Percentiles rank a stretch among this genome's conserved stretches.
These are phyloP conservation scores for Rhodotorula babjevae DNA, from an alignment of 768 basidiomycete species.

Conservation along the genomic window DNA sequence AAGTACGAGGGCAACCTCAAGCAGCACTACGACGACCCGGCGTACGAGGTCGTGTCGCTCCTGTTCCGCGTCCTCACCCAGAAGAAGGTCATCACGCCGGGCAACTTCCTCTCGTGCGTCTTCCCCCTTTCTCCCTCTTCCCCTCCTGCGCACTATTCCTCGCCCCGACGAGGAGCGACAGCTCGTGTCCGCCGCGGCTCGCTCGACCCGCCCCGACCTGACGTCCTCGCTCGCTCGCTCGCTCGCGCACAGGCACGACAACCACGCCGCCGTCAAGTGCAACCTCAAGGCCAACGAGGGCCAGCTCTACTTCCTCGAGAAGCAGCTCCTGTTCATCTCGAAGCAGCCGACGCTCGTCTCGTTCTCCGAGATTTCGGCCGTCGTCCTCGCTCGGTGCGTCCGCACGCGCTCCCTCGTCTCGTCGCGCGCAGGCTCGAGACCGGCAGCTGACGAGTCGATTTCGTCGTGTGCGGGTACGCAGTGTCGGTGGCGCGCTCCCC, in stretches of 20 bases:
- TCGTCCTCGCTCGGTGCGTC: slow-evolving; percentile 72
- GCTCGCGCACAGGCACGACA: slow-evolving; percentile 61
- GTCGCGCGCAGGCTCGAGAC: no score
- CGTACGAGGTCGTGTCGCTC: slow-evolving; percentile 88
- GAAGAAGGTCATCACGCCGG: slow-evolving; percentile 85
- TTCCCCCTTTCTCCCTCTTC: slow-evolving; percentile 1
- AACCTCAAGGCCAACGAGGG: slow-evolving; percentile 95
- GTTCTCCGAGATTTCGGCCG: slow-evolving; percentile 79
- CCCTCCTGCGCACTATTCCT: no score
- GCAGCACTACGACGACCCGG: slow-evolving; percentile 90
- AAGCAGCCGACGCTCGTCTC: slow-evolving; percentile 89
- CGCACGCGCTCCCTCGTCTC: background rate
- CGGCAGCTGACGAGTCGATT: background rate
- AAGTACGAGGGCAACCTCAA: slow-evolving; percentile 70
- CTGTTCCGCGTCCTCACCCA: slow-evolving; percentile 85
- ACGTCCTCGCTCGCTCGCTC: background rate
- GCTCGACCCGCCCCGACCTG: no score
- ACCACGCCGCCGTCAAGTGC: slow-evolving; percentile 92
- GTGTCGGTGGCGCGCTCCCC: slow-evolving; percentile 79
- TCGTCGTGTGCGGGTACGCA: slow-evolving; percentile 32
- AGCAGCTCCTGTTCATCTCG: slow-evolving; percentile 95
- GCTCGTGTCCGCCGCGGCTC: no score
- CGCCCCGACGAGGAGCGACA: no score
- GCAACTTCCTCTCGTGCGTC: slow-evolving; percentile 73
- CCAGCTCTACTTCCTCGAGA: slow-evolving; percentile 95